Conservation (phyloP, 2,329 filamentous ascomycete genomes). For the Cladophialophora chaetospira region DNA sequence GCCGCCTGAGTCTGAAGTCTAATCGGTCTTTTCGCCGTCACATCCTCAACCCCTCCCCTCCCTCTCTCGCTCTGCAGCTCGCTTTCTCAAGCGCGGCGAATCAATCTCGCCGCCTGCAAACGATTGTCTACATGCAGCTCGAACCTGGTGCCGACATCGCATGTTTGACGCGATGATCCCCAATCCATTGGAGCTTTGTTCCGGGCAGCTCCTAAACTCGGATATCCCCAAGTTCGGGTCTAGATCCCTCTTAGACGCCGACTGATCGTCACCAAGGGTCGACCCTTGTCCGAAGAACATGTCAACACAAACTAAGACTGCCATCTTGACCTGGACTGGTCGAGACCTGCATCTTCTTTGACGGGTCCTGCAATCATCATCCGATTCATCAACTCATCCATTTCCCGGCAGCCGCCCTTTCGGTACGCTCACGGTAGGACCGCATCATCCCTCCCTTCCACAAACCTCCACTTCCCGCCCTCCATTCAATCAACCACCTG, state of each 20-base stretch:
- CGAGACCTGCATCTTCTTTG: neutral
- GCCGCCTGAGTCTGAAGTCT: too few species aligned
- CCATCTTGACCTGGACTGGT: constrained; percentile 8
- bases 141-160: too few species aligned
- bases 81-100: neutral
- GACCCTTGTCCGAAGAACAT: neutral
- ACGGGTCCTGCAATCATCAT: neutral
- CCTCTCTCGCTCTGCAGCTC: neutral
- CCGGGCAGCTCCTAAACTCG: neutral
- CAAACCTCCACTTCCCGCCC: neutral
- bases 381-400: neutral
- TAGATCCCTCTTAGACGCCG: neutral
- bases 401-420: neutral
- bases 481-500: constrained; percentile 1
- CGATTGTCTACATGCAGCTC: too few species aligned
- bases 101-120: too few species aligned
- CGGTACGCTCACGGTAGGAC: constrained; percentile 1
- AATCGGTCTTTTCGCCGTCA: neutral
- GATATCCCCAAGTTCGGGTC: neutral
- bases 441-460: neutral
- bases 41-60: neutral
- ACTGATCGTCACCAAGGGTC: neutral
- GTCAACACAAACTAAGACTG: neutral
- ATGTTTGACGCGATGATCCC: too few species aligned
- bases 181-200: too few species aligned